These are phyloP conservation scores for Elsinoe necatrix DNA, from an alignment of 2,329 filamentous ascomycete species.

Conservation along the genomic window DNA sequence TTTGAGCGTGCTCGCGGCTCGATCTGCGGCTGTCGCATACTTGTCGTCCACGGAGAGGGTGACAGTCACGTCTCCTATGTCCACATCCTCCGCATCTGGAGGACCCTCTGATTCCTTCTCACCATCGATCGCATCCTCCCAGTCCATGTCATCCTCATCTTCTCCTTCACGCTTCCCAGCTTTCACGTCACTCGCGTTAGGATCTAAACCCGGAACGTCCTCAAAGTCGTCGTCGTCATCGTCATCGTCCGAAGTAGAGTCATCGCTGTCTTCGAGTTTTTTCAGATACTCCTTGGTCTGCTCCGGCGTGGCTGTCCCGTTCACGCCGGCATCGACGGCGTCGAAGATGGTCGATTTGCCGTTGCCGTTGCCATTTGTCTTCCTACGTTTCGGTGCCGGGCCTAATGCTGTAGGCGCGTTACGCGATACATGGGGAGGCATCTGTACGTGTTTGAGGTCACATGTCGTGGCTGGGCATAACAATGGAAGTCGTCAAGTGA, in stretches of 20 bases:
- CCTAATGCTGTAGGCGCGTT: slow-evolving; percentile 32
- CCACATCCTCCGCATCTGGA: slow-evolving; percentile 20
- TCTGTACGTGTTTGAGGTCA: slow-evolving; percentile 29
- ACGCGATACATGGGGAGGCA: slow-evolving; percentile 61
- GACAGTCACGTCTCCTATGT: slow-evolving; percentile 29
- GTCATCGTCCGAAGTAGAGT: slow-evolving; percentile 35
- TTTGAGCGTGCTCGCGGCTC: slow-evolving; percentile 44
- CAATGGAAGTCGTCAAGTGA: too few relatives aligned
- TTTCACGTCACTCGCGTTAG: slow-evolving; percentile 36
- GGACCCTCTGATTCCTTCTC: slow-evolving; percentile 20
- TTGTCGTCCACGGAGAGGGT: slow-evolving; percentile 32
- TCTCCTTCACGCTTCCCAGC: slow-evolving; percentile 44
- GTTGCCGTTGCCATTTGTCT: slow-evolving; percentile 29
- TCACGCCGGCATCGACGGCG: slow-evolving; percentile 34
- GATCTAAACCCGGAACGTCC: slow-evolving; percentile 31
- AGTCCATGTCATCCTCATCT: slow-evolving; percentile 52
- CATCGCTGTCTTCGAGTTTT: slow-evolving; percentile 30
- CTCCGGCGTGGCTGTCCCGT: slow-evolving; percentile 28
- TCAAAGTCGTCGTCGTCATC: slow-evolving; percentile 43
- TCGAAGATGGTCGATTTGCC: slow-evolving; percentile 38
- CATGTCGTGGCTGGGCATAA: neutral
- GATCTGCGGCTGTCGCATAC: slow-evolving; percentile 34
- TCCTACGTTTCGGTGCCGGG: slow-evolving; percentile 31
- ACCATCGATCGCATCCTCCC: slow-evolving; percentile 47
- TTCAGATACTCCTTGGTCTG: slow-evolving; percentile 30